Conservation (phyloP, 805 yeast species). For the Scheffersomyces ergatensis region DNA sequence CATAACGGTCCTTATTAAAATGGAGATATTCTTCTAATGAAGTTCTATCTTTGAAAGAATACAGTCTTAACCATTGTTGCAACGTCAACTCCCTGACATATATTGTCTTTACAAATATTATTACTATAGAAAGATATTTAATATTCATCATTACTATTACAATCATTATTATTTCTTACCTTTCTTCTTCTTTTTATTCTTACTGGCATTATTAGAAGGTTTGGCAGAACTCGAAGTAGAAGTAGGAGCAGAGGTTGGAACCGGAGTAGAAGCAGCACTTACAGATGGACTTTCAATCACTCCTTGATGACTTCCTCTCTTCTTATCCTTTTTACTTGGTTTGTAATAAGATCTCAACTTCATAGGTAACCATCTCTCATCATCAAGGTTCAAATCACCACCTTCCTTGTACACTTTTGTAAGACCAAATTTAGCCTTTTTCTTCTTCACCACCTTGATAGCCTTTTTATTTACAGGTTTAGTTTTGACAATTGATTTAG, state of each 20-base stretch:
- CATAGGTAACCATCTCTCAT: slow-evolving; percentile 89
- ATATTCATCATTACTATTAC: no score
- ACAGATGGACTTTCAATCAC: slow-evolving; percentile 12
- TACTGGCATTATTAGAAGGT: slow-evolving; percentile 5
- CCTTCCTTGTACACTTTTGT: slow-evolving; percentile 24
- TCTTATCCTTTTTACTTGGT: slow-evolving; percentile 64
- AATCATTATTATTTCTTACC: slow-evolving; percentile 25
- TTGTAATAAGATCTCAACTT: slow-evolving; percentile 81
- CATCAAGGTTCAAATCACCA: slow-evolving; percentile 30
- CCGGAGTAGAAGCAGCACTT: slow-evolving; percentile 3
- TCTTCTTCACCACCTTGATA: slow-evolving; percentile 23
- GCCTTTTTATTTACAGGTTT: background rate
- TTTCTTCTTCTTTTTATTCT: slow-evolving; percentile 25
- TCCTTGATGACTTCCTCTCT: slow-evolving; percentile 24
- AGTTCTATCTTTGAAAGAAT: no score
- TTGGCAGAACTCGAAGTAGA: slow-evolving; percentile 5
- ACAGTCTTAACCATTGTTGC: no score
- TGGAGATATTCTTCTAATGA: no score
- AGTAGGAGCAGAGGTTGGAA: slow-evolving; percentile 9
- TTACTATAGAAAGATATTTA: no score
- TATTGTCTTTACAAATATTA: no score
- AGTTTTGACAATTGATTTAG: slow-evolving; percentile 3
- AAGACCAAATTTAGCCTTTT: slow-evolving; percentile 24
- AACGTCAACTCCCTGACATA: no score
- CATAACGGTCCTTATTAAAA: no score